Base-by-base conservation (phyloP, 2,329 filamentous ascomycete genomes). In the Pseudocercospora cruenta region DNA sequence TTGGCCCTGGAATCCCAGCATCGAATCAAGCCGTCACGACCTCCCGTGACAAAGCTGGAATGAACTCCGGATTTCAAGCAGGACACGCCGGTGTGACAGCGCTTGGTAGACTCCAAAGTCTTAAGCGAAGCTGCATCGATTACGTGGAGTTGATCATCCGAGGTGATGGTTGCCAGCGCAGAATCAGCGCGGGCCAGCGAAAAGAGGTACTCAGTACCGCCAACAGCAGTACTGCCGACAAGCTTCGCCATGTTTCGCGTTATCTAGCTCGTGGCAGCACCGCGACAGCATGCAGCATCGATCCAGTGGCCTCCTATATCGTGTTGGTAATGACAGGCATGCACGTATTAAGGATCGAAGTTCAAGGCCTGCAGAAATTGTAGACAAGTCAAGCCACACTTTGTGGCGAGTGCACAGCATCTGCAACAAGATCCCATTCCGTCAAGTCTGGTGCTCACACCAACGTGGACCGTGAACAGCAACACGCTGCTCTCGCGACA, bases 81-180 rank as follows among this genome's bases (percentile, higher is more conserved):
- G 14, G 88, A 89, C 70, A 92, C 80, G 67, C 90, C 90, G 4
- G 84, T 82, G 69, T 91, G 88, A 33, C 83, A 80, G 9, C 85
- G 86, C 39, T 77, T 75, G 57, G 87, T 79, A 8, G 80, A 79
- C 59, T 81, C 83, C 0, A 86, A 82, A 2, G 81, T 75, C 62
- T 82, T 82, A 24, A 93, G 80, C 24, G 82, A 84, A 1, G 80
- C 70, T 0, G 89, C 85, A 75, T 91, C 85, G 69, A 93, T 85
- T 19, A 92, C 79, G 28, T 87, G 85, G 21, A 94, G 81, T n/a
- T 82, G 84, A 78, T 92, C 87, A 79, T 93, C 89, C 0, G 91
- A 92, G 2, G 88, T 86, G 64, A 91, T 90, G 16, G 87, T 84
- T 1, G 86, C 87, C 47, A 91, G 82, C 4, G 75, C 71, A 39